Percentiles rank a stretch among this genome's conserved stretches.
These are phyloP conservation scores for Musa itinerans DNA, from an alignment of 176 grass and related monocot species.

Conservation along the genomic window DNA sequence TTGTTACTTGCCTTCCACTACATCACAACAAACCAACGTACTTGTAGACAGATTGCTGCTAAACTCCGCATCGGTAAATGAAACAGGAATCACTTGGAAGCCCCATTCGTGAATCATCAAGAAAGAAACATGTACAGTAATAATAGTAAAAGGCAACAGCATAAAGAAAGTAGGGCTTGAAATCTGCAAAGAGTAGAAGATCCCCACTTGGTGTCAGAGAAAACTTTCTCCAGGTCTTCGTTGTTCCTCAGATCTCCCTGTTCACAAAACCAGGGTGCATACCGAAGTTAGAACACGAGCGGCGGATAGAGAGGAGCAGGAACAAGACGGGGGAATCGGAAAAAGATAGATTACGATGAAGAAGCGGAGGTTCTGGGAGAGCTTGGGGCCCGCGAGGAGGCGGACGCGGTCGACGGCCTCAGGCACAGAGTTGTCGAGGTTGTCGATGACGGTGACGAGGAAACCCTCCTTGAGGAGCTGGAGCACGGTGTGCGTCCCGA, in stretches of 20 bases:
- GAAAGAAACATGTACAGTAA: not conserved
- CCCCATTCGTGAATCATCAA: not conserved
- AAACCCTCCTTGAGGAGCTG: constrained; percentile 60
- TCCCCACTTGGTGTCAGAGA: constrained; percentile 34
- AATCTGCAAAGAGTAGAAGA: not conserved
- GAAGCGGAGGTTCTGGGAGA: constrained; percentile 55
- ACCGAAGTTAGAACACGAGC: not conserved
- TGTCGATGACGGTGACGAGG: constrained; percentile 72
- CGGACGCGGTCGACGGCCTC: constrained; percentile 78
- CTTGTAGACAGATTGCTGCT: not conserved
- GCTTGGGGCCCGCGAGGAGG: constrained; percentile 52
- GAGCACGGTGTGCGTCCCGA: constrained; percentile 91
- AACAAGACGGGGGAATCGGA: not conserved
- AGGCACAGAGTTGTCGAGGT: constrained; percentile 85
- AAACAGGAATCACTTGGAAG: not conserved
- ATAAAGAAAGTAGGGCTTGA: not conserved
- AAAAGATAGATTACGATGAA: constrained; percentile 9
- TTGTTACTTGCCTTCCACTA: not conserved
- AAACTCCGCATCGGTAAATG: not conserved
- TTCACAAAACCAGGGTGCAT: constrained; percentile 7
- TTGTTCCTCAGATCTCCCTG: constrained; percentile 69
- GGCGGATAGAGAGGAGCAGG: not conserved
- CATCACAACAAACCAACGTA: not conserved
- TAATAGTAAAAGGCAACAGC: not conserved
- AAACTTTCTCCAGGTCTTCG: constrained; percentile 68